Percentiles rank a stretch among this genome's conserved stretches.
phyloP scores from a whole-genome alignment of 2,329 filamentous ascomycete genomes.

The Aspergillus neotritici region DNA sequence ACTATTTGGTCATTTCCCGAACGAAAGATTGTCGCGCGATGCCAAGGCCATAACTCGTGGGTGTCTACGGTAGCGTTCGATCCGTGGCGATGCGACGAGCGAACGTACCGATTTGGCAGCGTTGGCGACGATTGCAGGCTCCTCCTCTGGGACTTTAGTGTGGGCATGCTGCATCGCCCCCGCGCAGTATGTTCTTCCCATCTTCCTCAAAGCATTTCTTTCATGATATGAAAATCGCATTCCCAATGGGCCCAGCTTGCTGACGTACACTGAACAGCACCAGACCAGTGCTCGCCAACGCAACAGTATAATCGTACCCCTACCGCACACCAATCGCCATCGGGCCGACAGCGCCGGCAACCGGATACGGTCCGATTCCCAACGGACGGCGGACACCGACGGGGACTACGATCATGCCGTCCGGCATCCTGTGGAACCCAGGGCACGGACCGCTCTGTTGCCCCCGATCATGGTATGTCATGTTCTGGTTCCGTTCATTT shows the following conservation, averaged over 20 bases:
- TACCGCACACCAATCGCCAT: conserved; percentile 46
- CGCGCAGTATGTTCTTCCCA: conserved; percentile 60
- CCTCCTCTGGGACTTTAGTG: conserved; percentile 94
- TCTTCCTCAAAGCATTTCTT: not conserved
- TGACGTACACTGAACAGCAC: conserved; percentile 19
- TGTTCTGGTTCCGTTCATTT: not conserved
- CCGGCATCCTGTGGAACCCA: conserved; percentile 77
- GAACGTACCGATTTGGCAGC: conserved; percentile 91
- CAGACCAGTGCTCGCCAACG: conserved; percentile 36
- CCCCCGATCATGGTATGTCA: conserved; percentile 77
- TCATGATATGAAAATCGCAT: not conserved
- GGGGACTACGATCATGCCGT: conserved; percentile 54
- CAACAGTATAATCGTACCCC: conserved; percentile 28
- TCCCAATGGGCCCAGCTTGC: not conserved
- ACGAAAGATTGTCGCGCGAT: conserved; percentile 77
- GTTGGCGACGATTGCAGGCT: conserved; percentile 90
- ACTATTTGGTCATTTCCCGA: conserved; percentile 93
- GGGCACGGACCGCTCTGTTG: conserved; percentile 74
- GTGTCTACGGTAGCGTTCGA: conserved; percentile 91
- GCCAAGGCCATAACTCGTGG: conserved; percentile 94
- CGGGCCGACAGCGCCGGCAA: conserved; percentile 58
- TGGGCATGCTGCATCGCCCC: conserved; percentile 90
- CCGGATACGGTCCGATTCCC: conserved; percentile 66
- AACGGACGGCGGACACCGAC: conserved; percentile 46
- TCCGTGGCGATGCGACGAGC: conserved; percentile 92